Base-by-base conservation (phyloP, 179 eudicot species). In the Sideroxylon spinosum region DNA sequence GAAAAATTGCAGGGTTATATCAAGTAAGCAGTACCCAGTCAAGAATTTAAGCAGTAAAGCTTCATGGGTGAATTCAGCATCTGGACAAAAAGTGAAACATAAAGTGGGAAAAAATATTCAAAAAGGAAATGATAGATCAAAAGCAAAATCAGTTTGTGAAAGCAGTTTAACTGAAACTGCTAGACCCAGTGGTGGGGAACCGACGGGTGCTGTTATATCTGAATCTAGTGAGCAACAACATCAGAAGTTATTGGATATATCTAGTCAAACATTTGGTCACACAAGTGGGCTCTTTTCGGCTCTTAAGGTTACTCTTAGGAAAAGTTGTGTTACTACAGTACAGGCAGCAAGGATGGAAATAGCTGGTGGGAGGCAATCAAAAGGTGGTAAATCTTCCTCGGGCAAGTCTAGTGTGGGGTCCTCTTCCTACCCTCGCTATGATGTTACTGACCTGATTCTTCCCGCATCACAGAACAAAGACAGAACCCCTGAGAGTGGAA, bases 351-450 rank as follows among this genome's bases (percentile, higher is more conserved):
- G 92, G 86, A 81, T 80, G 44, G 88, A 74, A 71, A 63, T 68
- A 28, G 63, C 71, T 79, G 78, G 78, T 44, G 80, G 78, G 65
- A 76, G 83, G 81, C 85, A 75, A 71, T 81, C 83, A 66, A 82
- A 82, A 74, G 85, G 87, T 44, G 46, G 59, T 64, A 85, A 78
- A 64, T 81, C 88, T 77, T 81, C 86, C 53, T 83, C 79, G 19
- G 82, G 84, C 22, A 86, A 84, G 63, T 83, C 86, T 10, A 83
- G 90, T 74, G 90, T 89, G 17, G 86, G 89, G 11, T 88, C 93
- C 50, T 81, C 83, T 79, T 80, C 81, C 16, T 77, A 76, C 75
- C 82, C 80, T 55, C 76, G 80, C 28, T 71, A 61, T 79, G 81
- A 82, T 68, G 72, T 50, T 9, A 74, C 81, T 71, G 60, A 68